Evolutionary conservation across 1,284 basidiomycete genomes (phyloP).

Genomic region (Cutaneotrichosporon sp.): DNA sequence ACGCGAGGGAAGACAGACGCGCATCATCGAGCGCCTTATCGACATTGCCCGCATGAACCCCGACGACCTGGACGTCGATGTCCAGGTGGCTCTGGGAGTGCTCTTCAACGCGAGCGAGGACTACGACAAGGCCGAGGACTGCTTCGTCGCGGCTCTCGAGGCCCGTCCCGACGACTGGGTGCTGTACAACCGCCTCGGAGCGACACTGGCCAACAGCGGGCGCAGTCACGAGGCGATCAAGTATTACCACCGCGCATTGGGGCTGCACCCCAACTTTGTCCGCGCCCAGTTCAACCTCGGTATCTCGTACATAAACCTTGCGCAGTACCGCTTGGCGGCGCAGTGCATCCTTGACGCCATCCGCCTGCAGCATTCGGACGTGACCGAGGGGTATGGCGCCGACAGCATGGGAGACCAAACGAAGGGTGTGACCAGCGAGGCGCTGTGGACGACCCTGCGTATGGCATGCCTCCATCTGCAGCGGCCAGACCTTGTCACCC

Average conservation of each 20-base stretch:
- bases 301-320: conserved; percentile 81
- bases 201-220: conserved; percentile 91
- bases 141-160: conserved; percentile 82
- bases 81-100: conserved; percentile 91
- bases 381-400: conserved; percentile 54
- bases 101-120: conserved; percentile 92
- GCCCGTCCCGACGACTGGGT: conserved; percentile 91
- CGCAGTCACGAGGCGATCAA: conserved; percentile 74
- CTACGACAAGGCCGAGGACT: conserved; percentile 87
- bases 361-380: conserved; percentile 74
- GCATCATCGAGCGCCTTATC: conserved; percentile 44
- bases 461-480: conserved; percentile 63
- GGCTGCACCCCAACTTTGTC: conserved; percentile 87
- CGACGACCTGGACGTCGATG: conserved; percentile 77
- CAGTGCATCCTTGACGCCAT: conserved; percentile 80
- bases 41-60: conserved; percentile 47
- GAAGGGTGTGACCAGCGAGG: conserved; percentile 66
- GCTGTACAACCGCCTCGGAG: conserved; percentile 91
- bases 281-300: conserved; percentile 88
- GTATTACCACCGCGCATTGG: conserved; percentile 85
- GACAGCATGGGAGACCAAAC: conserved; percentile 42
- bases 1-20: conserved; percentile 22
- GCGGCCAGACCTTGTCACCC: conserved; percentile 15
- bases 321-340: conserved; percentile 77
- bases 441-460: conserved; percentile 79